Base-by-base conservation (phyloP, 306 rosid genomes). In the Chamaecrista fasciculata region DNA sequence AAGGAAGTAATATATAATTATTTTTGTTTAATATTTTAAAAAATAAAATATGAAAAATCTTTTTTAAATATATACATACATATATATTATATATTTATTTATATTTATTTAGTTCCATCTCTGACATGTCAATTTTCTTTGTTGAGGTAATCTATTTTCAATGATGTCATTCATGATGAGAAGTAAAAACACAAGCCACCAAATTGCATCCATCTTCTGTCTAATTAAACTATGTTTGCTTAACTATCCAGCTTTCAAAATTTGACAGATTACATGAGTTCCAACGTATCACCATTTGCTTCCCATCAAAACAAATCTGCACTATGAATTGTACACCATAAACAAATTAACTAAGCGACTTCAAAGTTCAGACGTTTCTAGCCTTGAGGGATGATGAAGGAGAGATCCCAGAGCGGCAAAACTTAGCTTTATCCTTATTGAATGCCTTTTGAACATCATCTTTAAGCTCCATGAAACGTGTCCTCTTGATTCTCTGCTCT, bases 371-470 rank as follows among this genome's bases (percentile, higher is more conserved):
- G 53, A 73, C 82, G 81, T 75, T 90, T 69, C 96, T 87, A 46
- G 70, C 82, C 79, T 83, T 88, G 78, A 74, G 48, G 60, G 82
- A 77, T 1, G 94, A 90, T 0, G 91, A 90, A 5, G 96, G 46
- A 4, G 96, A 71, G 44, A 82, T 52, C 50, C 80, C 83, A 15
- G 94, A 57, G 73, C 67, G 82, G 66, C 69, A 84, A 16, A 85
- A 78, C 73, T 78, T 86, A 0, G 89, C 92, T 44, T 77, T 84
- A 84, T 94, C 99, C 80, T 88, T 90, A 69, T n/a, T 73, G 76
- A 88, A 91, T 34, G 99, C 99, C 80, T 86, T 89, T 71, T 87
- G 87, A 31, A 94, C 96, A 29, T 85, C 97, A 0, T 87, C 92
- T 79, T 84, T 94, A 11, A 94, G 96, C 75, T 94, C 99, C 80